Evolutionary conservation across 257 asterid genomes (phyloP), one percentile per base, ranked within the genome.

Genomic region (Jacaranda mimosifolia): DNA sequence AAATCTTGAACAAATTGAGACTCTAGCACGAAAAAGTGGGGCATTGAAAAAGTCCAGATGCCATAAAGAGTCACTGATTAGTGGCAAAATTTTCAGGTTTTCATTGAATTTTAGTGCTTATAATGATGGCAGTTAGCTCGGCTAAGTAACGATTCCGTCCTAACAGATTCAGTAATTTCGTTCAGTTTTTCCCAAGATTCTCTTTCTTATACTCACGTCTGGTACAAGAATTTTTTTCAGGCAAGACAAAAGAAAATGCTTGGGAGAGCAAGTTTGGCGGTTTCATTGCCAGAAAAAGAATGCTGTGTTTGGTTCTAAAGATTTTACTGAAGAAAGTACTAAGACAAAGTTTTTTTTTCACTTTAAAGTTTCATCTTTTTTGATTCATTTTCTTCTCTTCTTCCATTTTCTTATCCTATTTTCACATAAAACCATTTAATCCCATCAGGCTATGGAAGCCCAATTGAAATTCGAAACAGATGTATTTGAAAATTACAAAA

Each of bases 71-170:
- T 38, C 43, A 4, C 17, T 7, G n/a, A n/a, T 10, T 36, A 52
- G 12, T 53, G n/a, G 7, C 13, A 15, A 70, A 70, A 4, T 71
- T 55, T 49, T 42, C 21, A 5, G 18, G 9, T 4, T 70, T 52
- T 51, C n/a, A 52, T 17, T 70, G 51, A 70, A 35, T 70, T 70
- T 70, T 57, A 70, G 62, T 13, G 35, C 74, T 35, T 7, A 9
- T 59, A 26, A 59, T 19, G 14, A 59, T 59, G 66, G 15, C n/a
- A 9, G n/a, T 59, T 18, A 10, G 55, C n/a, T 48, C 4, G n/a
- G n/a, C 1, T 48, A 10, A 48, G 0, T 1, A 48, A 48, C n/a
- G 55, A 11, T 10, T 48, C 55, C 55, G 12, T 48, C n/a, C 9
- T 26, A 6, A 55, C 21, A 58, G 18, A 7, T 56, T 6, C 35